Evolutionary conservation across 169 alveolate genomes (phyloP).

Genomic region (Plasmodium gonderi): DNA sequence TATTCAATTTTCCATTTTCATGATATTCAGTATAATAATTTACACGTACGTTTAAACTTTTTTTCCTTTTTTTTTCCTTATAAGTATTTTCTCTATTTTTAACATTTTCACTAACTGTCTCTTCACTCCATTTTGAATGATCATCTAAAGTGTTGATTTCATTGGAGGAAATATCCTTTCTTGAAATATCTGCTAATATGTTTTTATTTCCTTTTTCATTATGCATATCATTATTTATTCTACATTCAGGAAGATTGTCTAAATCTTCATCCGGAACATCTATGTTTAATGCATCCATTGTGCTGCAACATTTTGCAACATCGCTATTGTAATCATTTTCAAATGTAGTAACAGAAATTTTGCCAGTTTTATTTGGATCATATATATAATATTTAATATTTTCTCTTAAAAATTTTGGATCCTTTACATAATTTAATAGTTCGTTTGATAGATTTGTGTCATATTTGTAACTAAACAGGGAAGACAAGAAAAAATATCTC

Average conservation of each 20-base stretch:
- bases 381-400: conserved; percentile 12
- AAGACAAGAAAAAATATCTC: conserved; percentile 53
- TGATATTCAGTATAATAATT: conserved; percentile 40
- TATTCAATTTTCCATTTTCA: not conserved
- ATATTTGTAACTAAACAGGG: conserved; percentile 42
- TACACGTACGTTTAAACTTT: not conserved
- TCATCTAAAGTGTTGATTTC: not conserved
- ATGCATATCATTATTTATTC: not conserved
- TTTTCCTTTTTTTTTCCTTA: not conserved
- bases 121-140: not conserved
- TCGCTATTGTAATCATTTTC: not conserved
- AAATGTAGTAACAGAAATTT: not conserved
- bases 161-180: not conserved
- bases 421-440: conserved; percentile 25
- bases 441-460: conserved; percentile 31
- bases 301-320: not conserved
- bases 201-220: not conserved
- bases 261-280: not conserved
- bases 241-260: not conserved
- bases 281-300: not conserved
- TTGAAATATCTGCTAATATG: not conserved
- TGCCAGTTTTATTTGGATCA: not conserved
- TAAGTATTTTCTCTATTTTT: not conserved
- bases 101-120: not conserved
- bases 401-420: conserved; percentile 6